A percentile compares a stretch with the other conserved stretches of the same genome.
These are phyloP conservation scores for Botryotinia calthae DNA, from an alignment of 2,329 filamentous ascomycete genomes.

Conservation along the genomic window DNA sequence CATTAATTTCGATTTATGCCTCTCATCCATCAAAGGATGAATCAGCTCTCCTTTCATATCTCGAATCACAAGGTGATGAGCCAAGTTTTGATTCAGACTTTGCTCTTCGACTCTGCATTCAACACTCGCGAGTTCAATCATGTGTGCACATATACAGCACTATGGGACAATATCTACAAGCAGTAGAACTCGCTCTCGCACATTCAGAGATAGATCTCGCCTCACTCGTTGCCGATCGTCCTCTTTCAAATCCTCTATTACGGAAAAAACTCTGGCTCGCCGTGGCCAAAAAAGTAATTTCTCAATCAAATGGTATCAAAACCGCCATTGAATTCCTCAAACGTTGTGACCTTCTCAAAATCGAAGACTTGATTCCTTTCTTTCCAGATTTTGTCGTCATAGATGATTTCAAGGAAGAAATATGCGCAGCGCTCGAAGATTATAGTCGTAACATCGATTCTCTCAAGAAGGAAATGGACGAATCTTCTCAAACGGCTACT, in stretches of 20 bases:
- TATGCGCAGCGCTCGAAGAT: slow-evolving; percentile 88
- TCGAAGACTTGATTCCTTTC: slow-evolving; percentile 96
- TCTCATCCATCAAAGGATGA: slow-evolving; percentile 82
- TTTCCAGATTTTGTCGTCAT: slow-evolving; percentile 99
- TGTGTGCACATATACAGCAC: slow-evolving; percentile 97
- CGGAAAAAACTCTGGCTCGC: slow-evolving; percentile 95
- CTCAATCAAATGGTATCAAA: slow-evolving; percentile 82
- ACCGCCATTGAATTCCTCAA: slow-evolving; percentile 90
- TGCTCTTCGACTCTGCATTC: slow-evolving; percentile 90
- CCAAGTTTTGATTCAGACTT: slow-evolving; percentile 93
- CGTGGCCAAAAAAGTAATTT: slow-evolving; percentile 91
- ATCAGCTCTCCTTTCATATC: slow-evolving; percentile 78
- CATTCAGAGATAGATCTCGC: slow-evolving; percentile 89
- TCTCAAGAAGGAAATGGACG: slow-evolving; percentile 92
- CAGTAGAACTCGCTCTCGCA: slow-evolving; percentile 86
- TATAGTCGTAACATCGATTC: slow-evolving; percentile 89
- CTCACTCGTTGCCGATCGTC: slow-evolving; percentile 81
- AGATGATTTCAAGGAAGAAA: slow-evolving; percentile 98
- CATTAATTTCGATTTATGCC: slow-evolving; percentile 92
- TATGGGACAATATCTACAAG: slow-evolving; percentile 92
- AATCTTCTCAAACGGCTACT: slow-evolving; percentile 79
- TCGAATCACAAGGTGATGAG: slow-evolving; percentile 85
- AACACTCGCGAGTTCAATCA: slow-evolving; percentile 86
- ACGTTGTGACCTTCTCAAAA: slow-evolving; percentile 85
- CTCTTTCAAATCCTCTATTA: slow-evolving; percentile 72